These are phyloP conservation scores for Vaccinium vitisidaea DNA, from an alignment of 148 eudicot species.

Conservation along the genomic window DNA sequence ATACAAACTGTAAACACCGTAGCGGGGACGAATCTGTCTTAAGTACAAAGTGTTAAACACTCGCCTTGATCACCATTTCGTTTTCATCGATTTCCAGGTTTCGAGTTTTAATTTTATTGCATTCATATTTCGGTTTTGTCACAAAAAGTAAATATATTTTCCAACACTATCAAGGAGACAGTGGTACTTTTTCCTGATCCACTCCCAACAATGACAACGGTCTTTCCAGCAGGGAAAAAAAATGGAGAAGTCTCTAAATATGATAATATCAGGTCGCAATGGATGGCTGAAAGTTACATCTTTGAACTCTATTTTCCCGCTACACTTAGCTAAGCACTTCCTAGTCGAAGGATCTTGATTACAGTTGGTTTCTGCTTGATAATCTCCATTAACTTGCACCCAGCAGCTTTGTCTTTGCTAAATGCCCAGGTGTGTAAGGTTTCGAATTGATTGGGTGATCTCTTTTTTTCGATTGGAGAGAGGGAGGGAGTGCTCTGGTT, in stretches of 20 bases:
- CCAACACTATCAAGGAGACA: conserved; percentile 65
- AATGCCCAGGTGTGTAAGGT: conserved; percentile 52
- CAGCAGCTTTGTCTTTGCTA: conserved; percentile 97
- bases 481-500: no score
- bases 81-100: no score
- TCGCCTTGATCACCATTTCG: no score
- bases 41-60: no score
- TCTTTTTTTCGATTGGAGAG: no score
- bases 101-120: no score
- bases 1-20: no score
- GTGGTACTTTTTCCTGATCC: conserved; percentile 98
- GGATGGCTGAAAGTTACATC: conserved; percentile 88
- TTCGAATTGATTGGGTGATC: no score
- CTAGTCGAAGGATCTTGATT: conserved; percentile 61
- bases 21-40: no score
- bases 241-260: conserved; percentile 81
- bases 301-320: conserved; percentile 88
- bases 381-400: conserved; percentile 93
- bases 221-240: conserved; percentile 96
- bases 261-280: conserved; percentile 86
- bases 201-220: conserved; percentile 95
- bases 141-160: no score
- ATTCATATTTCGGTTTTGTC: no score
- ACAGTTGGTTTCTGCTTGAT: conserved; percentile 86
- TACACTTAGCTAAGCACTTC: conserved; percentile 66